Conservation (phyloP, 139 green algal species). For the Diplosphaera chodatii region DNA sequence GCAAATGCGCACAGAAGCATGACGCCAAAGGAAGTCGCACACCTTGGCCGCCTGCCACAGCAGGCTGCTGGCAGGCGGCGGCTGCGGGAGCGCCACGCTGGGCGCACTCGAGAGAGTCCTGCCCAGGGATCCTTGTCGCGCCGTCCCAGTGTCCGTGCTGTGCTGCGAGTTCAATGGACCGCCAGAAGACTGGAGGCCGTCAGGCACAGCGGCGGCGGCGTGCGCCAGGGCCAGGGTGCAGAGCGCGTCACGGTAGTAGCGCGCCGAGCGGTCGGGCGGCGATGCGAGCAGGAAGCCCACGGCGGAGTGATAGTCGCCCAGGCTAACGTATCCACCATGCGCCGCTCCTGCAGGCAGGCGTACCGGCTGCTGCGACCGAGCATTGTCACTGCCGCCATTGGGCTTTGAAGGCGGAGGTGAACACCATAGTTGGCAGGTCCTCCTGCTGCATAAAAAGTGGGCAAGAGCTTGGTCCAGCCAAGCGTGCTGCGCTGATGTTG, state of each 20-base stretch:
- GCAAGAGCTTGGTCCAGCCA: neutral
- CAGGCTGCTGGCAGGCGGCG: neutral
- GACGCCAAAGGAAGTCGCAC: neutral
- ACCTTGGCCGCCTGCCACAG: slow-evolving; percentile 68
- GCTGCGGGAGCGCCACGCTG: no score
- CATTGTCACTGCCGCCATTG: no score
- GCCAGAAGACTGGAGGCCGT: neutral
- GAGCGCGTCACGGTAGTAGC: slow-evolving; percentile 65
- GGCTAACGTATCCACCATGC: slow-evolving; percentile 47
- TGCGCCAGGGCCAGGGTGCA: slow-evolving; percentile 65
- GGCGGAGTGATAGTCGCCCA: slow-evolving; percentile 73
- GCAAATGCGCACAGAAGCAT: neutral
- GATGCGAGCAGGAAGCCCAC: slow-evolving; percentile 73
- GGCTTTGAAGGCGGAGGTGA: neutral
- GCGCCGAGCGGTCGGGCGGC: slow-evolving; percentile 44
- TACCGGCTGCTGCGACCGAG: neutral
- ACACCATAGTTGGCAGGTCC: neutral
- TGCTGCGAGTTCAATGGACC: slow-evolving; percentile 16
- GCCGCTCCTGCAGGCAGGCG: slow-evolving; percentile 51
- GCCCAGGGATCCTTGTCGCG: no score
- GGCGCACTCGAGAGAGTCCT: no score
- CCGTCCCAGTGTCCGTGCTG: no score
- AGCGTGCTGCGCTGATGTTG: neutral
- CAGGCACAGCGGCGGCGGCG: neutral
- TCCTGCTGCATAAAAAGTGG: slow-evolving; percentile 1